Base-by-base conservation (phyloP, 768 basidiomycete species). In the Tulasnella calospora region DNA sequence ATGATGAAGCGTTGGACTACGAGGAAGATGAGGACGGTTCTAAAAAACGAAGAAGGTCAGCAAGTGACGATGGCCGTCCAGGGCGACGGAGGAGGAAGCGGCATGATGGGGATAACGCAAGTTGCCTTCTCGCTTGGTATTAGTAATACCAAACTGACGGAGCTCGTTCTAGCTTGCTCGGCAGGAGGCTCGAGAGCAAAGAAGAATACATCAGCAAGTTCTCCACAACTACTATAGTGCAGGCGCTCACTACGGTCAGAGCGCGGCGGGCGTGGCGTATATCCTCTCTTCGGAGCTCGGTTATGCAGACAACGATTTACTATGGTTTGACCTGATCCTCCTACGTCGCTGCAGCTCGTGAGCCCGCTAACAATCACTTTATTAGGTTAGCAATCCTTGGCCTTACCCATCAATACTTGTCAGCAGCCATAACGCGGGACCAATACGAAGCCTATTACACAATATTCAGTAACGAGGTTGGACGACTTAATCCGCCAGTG, bases 331-430 rank as follows among this genome's bases (percentile, higher is more conserved):
- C 23, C 75, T 35, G 30, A 81, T 40, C 21, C 27, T n/a, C 55
- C 61, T 69, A 21, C 15, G 33, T 38, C n/a, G 36, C 30, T 33
- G 7, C 38, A 36, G 67, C 73, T 55, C 30, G 30, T 47, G 76
- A 47, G 21, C 6, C 71, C 47, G 19, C 36, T 40, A 27, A 12
- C 38, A n/a, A n/a, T n/a, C 21, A 61, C 70, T 74, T 79, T 80
- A 80, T 13, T 83, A 96, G 95, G 95, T 88, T 96, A 41, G 94
- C 96, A 12, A 95, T 98, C 80, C 88, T 99, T 70, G 95, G 96
- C 61, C 87, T 98, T 44, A 99, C 98, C 23, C 92, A 90, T 83
- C 98, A 99, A 85, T 99, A 98, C 83, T 89, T 89, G 61, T 90
- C 93, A 40, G 90, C 94, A 74, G 92, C 92, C 82, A 94, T 98